Evolutionary conservation across 805 yeast species (phyloP), one percentile per base, ranked within the genome.

Genomic region (Ogataea degrootiae): DNA sequence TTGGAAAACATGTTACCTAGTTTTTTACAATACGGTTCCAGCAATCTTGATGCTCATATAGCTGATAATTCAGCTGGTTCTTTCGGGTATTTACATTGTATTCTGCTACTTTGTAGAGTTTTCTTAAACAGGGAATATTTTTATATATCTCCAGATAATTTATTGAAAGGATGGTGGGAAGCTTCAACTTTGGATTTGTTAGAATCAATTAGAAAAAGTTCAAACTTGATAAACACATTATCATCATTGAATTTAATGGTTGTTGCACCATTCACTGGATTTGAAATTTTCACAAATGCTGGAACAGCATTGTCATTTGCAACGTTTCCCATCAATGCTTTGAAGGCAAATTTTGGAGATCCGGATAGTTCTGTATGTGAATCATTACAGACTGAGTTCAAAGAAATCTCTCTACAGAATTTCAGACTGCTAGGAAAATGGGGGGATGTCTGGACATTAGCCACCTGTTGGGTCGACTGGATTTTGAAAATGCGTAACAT

Each of bases 251-350:
- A 60, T 40, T 47, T 56, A 39, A 65, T 69, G 67, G 66, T 67
- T 5, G 55, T 65, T 26, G 70, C 72, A 1, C 73, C 73, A 6
- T 69, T 68, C 46, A 67, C 72, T 4, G 69, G 70, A 7, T 67
- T 69, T 46, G 66, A 69, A 49, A 58, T 67, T 6, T 69, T 67
- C 53, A 67, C 73, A 2, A 55, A 61, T 29, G 67, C 70, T 4
- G 68, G 66, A 19, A 68, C 72, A 1, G 55, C 67, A 26, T 55
- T 67, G 33, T 67, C 65, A 34, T 55, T 68, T 31, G 49, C 63
- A 21, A 58, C 65, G 0, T 63, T 66, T 47, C 67, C 71, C 1
- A 40, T 48, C 23, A 58, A 59, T 42, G 43, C 45, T 11, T 53
- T 57, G 35, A 58, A 64, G 48, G 48, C 52, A 29, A 31, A 41